Evolutionary conservation across 2,329 filamentous ascomycete genomes (phyloP), one percentile per base, ranked within the genome.

Genomic region (Magnaporthales sp.): DNA sequence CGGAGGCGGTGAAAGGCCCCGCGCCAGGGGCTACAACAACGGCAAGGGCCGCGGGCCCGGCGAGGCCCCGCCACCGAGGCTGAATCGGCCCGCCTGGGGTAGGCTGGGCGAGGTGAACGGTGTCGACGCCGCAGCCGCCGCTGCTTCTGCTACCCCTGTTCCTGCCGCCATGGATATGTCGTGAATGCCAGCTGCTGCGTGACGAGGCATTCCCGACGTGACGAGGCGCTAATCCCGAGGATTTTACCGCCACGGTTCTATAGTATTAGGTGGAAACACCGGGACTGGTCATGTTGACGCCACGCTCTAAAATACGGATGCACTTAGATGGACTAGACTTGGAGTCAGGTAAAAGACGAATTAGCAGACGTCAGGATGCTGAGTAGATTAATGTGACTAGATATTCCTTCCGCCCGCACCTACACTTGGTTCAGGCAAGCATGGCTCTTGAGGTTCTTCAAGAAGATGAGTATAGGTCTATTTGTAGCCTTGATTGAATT

Each of bases 21-120:
- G 92, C 75, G 83, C 91, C 46, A 84, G 93, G 72, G 93, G 93
- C 1, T 96, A 96, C 73, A 91, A 96, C 73, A 91, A 89, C 24
- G 63, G 63, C 76, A 92, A 91, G 76, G 88, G 86, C 0, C 84
- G 84, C 8, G 84, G 88, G 63, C 83, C 85, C 30, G 64, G 11
- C 9, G 26, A 32, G 6, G 22, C 27, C 15, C 51, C 54, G 9
- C 64, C 64, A 27, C 51, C 26, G 19, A 90, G 83, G 75, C 89
- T 88, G 71, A 93, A 93, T 74, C 82, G 85, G 51, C 82, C 87
- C 13, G 83, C 85, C 1, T 96, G 89, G 81, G 85, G 85, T 60
- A 84, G 69, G 0, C 71, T 73, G 54, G 73, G 75, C 27, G 72
- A 73, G 4, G 78, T 80, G 24, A 46, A 46, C 8, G 19, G 38